phyloP scores from a whole-genome alignment of 2,329 filamentous ascomycete species.

The Xylaria digitata region DNA sequence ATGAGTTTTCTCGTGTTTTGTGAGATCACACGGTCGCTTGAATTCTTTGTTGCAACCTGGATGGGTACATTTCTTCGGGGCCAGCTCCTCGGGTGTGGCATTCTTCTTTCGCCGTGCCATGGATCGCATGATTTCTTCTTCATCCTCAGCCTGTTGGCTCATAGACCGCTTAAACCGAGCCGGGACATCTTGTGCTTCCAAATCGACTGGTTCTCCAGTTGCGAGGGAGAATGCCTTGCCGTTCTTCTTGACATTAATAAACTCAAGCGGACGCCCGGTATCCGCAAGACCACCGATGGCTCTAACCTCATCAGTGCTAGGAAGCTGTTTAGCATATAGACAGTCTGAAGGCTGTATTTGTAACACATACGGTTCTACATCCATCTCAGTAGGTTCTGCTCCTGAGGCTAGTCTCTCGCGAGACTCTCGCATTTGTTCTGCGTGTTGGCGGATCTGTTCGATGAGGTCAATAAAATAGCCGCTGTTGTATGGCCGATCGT shows the following conservation, averaged over 20 bases:
- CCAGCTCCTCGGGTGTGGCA: slow-evolving; percentile 83
- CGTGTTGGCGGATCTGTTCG: slow-evolving; percentile 92
- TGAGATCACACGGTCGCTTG: slow-evolving; percentile 95
- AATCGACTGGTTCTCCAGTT: slow-evolving; percentile 71
- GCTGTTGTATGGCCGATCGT: slow-evolving; percentile 92
- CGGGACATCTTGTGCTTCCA: slow-evolving; percentile 62
- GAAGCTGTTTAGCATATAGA: slow-evolving; percentile 43
- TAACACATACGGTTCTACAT: slow-evolving; percentile 66
- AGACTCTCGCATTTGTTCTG: slow-evolving; percentile 80
- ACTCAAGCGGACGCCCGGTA: slow-evolving; percentile 84
- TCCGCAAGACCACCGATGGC: slow-evolving; percentile 84
- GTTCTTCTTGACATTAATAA: slow-evolving; percentile 83
- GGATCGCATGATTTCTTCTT: slow-evolving; percentile 85
- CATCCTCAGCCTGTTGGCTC: slow-evolving; percentile 77
- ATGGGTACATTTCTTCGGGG: slow-evolving; percentile 81
- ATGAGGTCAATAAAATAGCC: slow-evolving; percentile 97
- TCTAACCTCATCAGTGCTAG: slow-evolving; percentile 74
- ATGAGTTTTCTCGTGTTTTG: slow-evolving; percentile 98
- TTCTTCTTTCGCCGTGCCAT: slow-evolving; percentile 98
- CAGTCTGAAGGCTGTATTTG: slow-evolving; percentile 20
- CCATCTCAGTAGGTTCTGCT: slow-evolving; percentile 66
- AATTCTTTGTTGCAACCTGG: slow-evolving; percentile 88
- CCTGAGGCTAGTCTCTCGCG: slow-evolving; percentile 71
- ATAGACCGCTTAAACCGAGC: slow-evolving; percentile 73
- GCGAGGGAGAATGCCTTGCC: slow-evolving; percentile 83